These are phyloP conservation scores for Amylostereum chailletii DNA, from an alignment of 1,284 basidiomycete genomes.

Conservation along the genomic window DNA sequence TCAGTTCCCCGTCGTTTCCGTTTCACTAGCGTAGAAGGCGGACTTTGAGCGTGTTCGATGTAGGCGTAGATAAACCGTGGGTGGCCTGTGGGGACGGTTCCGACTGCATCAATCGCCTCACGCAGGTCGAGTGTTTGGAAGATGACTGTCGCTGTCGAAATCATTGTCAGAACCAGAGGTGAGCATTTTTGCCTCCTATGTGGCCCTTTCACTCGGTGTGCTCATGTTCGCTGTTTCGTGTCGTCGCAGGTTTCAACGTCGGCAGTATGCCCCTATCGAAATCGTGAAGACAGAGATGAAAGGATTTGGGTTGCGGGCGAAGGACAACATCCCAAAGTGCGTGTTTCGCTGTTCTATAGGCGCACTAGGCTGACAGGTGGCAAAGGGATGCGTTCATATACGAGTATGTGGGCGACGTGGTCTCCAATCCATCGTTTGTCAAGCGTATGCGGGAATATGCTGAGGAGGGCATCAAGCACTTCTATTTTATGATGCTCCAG, in stretches of 20 bases:
- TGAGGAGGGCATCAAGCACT: conserved; percentile 89
- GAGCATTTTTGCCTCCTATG: conserved; percentile 17
- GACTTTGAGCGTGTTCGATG: conserved; percentile 12
- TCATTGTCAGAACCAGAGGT: conserved; percentile 93
- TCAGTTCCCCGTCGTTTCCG: conserved; percentile 34
- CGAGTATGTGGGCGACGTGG: conserved; percentile 97
- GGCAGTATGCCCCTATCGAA: conserved; percentile 81
- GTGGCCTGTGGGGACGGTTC: conserved; percentile 83
- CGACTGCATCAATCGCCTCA: conserved; percentile 96
- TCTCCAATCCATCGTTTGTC: conserved; percentile 81
- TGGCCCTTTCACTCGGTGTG: background rate
- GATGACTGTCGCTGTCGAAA: conserved; percentile 81
- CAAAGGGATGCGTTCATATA: conserved; percentile 88
- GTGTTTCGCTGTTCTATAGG: conserved; percentile 20
- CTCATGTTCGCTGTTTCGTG: conserved; percentile 6
- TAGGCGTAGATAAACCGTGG: conserved; percentile 49
- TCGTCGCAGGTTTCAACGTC: conserved; percentile 69
- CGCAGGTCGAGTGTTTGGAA: conserved; percentile 90
- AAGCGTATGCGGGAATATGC: conserved; percentile 94
- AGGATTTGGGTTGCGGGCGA: conserved; percentile 86
- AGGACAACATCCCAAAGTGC: conserved; percentile 63
- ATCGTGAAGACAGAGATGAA: conserved; percentile 95
- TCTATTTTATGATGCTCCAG: conserved; percentile 99
- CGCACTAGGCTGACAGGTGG: background rate
- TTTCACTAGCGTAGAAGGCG: conserved; percentile 13